Conservation (phyloP, 345 rosid species). For the Streptanthus diversifolius region DNA sequence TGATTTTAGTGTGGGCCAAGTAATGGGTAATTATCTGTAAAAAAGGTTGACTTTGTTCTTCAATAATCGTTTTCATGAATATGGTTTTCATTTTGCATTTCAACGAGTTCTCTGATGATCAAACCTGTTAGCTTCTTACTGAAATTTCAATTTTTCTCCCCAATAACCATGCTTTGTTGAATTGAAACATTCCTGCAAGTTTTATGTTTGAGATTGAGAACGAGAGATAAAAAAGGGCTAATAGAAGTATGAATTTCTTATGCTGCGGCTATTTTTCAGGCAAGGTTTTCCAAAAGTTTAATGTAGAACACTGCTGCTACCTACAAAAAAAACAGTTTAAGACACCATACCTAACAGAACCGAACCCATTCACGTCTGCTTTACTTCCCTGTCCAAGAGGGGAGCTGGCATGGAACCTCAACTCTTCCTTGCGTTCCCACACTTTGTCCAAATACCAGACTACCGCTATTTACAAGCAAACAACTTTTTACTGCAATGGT, state of each 20-base stretch:
- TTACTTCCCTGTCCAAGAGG: conserved; percentile 68
- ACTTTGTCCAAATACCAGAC: conserved; percentile 48
- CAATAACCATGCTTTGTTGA: neutral
- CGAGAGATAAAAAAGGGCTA: conserved; percentile 26
- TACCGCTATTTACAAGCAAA: conserved; percentile 56
- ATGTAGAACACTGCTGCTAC: conserved; percentile 54
- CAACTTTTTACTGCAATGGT: conserved; percentile 78
- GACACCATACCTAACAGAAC: conserved; percentile 57
- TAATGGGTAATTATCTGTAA: neutral
- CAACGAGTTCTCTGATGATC: neutral
- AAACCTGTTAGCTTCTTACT: neutral
- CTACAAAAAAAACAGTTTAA: conserved; percentile 64
- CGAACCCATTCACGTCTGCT: conserved; percentile 48
- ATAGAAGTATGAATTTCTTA: conserved; percentile 49
- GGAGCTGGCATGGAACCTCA: conserved; percentile 72
- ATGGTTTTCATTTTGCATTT: neutral
- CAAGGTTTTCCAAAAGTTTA: conserved; percentile 74
- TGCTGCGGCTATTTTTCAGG: conserved; percentile 68
- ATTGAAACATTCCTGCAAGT: neutral
- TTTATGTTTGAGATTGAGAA: neutral
- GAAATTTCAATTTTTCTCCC: neutral
- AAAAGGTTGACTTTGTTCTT: neutral
- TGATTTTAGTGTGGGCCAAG: neutral
- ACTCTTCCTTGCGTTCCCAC: conserved; percentile 64
- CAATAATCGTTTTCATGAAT: neutral